Conservation (phyloP, 768 basidiomycete species). For the Agaricus subrufescens region DNA sequence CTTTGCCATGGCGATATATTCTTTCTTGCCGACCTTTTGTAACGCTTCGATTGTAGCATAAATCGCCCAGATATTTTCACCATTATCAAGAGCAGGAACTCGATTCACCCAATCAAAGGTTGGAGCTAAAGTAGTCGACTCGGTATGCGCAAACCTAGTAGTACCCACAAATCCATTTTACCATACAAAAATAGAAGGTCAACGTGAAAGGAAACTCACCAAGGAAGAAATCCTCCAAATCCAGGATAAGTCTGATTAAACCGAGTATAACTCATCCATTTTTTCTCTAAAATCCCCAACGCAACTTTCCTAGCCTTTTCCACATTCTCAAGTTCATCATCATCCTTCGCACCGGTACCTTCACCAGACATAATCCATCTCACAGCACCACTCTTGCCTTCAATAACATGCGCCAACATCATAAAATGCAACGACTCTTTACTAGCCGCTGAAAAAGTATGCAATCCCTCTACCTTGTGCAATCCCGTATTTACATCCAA, state of each 20-base stretch:
- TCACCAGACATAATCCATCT: slow-evolving; percentile 17
- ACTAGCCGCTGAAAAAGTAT: slow-evolving; percentile 20
- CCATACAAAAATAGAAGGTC: not conserved
- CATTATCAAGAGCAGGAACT: slow-evolving; percentile 20
- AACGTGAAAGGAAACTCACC: slow-evolving; percentile 8
- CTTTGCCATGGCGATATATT: slow-evolving; percentile 11
- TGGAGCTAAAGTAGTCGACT: slow-evolving; percentile 14
- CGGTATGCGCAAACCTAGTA: slow-evolving; percentile 16
- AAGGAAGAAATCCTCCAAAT: slow-evolving; percentile 22
- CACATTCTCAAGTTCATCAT: slow-evolving; percentile 2
- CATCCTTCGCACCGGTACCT: not conserved
- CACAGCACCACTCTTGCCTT: slow-evolving; percentile 16
- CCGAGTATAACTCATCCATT: slow-evolving; percentile 14
- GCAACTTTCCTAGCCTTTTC: slow-evolving; percentile 16
- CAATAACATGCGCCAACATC: slow-evolving; percentile 18
- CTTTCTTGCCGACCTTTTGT: slow-evolving; percentile 7
- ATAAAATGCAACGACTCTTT: slow-evolving; percentile 21
- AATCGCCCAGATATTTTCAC: slow-evolving; percentile 21
- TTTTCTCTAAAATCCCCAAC: slow-evolving; percentile 13
- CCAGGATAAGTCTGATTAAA: slow-evolving; percentile 21
- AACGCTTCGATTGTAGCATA: slow-evolving; percentile 18
- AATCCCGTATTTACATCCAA: slow-evolving; percentile 15
- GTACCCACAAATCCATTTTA: not conserved
- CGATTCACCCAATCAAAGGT: slow-evolving; percentile 21
- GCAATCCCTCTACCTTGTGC: slow-evolving; percentile 16